Evolutionary conservation across 805 yeast species (phyloP).

Genomic region (Saccharomycopsis oosterbeekiorum): DNA sequence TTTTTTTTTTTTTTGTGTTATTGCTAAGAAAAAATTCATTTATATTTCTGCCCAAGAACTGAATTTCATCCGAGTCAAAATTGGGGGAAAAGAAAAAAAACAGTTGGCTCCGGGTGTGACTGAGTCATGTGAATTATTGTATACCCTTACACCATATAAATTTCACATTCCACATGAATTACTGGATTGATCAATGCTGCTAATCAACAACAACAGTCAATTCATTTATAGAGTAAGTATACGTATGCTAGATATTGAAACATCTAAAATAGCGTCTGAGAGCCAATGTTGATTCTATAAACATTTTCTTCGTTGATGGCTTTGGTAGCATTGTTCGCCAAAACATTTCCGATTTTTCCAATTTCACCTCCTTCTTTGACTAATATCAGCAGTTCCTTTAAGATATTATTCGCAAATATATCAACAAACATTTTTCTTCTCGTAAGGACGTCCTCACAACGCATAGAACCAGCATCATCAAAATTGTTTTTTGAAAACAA

Average conservation of each 20-base stretch:
- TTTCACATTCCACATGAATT: too few relatives aligned
- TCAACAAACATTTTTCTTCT: slow-evolving; percentile 45
- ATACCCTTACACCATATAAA: too few relatives aligned
- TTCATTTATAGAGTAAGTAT: too few relatives aligned
- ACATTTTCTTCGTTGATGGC: slow-evolving; percentile 10
- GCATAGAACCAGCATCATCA: slow-evolving; percentile 33
- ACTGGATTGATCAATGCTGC: too few relatives aligned
- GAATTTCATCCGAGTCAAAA: too few relatives aligned
- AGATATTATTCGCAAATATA: slow-evolving; percentile 39
- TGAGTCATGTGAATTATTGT: too few relatives aligned
- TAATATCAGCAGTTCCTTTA: slow-evolving; percentile 44
- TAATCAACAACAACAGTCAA: too few relatives aligned
- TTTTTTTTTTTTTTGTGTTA: too few relatives aligned
- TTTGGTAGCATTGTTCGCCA: neutral
- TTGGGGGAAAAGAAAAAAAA: too few relatives aligned
- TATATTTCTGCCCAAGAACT: too few relatives aligned
- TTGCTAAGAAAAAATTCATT: too few relatives aligned
- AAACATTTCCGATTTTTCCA: slow-evolving; percentile 39
- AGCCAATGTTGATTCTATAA: slow-evolving; percentile 14
- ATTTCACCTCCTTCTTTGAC: slow-evolving; percentile 66
- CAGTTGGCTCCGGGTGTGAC: too few relatives aligned
- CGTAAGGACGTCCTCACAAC: slow-evolving; percentile 53
- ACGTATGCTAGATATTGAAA: neutral
- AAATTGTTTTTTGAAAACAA: slow-evolving; percentile 37
- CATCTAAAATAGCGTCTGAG: neutral